phyloP scores from a whole-genome alignment of 2,329 filamentous ascomycete genomes.

The Aspergillus amoenus region DNA sequence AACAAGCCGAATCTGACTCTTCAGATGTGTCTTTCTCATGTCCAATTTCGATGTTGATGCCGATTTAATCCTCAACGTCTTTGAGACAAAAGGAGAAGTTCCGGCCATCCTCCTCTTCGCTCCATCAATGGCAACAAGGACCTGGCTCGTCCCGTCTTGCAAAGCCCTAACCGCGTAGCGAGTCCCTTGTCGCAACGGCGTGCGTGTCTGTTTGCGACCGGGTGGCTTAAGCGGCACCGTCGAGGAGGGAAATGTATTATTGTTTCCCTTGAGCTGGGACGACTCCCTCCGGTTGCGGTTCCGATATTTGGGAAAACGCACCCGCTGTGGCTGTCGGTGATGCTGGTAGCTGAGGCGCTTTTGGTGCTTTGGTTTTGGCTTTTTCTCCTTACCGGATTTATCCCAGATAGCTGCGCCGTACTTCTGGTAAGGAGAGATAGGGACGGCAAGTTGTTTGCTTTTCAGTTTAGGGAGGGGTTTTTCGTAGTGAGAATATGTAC shows the following conservation, averaged over 20 bases:
- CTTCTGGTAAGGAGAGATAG: slow-evolving; percentile 37
- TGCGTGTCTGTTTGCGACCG: slow-evolving; percentile 20
- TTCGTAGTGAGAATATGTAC: too few relatives aligned
- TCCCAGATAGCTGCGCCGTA: slow-evolving; percentile 38
- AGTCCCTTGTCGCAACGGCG: slow-evolving; percentile 25
- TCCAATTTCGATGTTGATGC: slow-evolving; percentile 31
- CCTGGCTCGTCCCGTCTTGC: slow-evolving; percentile 27
- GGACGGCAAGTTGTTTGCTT: slow-evolving; percentile 32
- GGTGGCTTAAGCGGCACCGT: slow-evolving; percentile 19
- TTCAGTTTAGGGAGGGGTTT: not conserved
- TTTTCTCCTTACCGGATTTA: slow-evolving; percentile 25
- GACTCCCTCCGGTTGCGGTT: not conserved
- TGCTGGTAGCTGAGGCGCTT: slow-evolving; percentile 23
- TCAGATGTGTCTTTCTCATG: slow-evolving; percentile 37
- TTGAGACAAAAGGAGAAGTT: not conserved
- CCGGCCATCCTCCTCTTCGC: slow-evolving; percentile 34
- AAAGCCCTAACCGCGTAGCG: slow-evolving; percentile 26
- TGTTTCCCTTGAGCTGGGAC: not conserved
- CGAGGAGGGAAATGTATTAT: slow-evolving; percentile 3
- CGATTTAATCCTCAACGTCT: not conserved
- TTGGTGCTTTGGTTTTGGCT: too few relatives aligned
- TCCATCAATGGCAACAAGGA: slow-evolving; percentile 30
- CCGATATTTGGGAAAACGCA: slow-evolving; percentile 22
- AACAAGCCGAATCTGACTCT: slow-evolving; percentile 42
- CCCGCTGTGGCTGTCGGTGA: slow-evolving; percentile 5